Evolutionary conservation across 75 land plant species (phyloP), one percentile per base, ranked within the genome.

Genomic region (Picea glauca): DNA sequence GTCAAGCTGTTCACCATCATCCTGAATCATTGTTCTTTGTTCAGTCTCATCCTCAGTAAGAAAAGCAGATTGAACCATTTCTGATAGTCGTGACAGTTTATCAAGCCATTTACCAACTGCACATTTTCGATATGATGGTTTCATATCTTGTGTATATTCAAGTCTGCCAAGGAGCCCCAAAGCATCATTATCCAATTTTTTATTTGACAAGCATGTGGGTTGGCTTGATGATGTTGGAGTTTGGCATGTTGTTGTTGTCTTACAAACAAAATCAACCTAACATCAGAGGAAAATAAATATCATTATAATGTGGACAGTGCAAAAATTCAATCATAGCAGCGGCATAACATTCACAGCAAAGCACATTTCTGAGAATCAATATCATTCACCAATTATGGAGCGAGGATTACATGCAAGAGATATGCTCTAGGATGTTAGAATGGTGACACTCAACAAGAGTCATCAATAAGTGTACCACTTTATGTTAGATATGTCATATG

Each of bases 61-160:
- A 35, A 94, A 70, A 76, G 99, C 97, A 72, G 97, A 87, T 40
- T 88, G 62, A 58, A 94, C 86, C 78, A 87, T 84, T 79, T 94
- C 92, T 20, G 86, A 96, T 50, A 96, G 83, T 23, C 97, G 87
- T 60, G 88, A 78, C 17, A 77, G 70, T 60, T 54, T 79, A 30
- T 84, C 74, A 70, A 56, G 40, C 77, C 78, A 75, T 32, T 62
- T 67, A 46, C 35, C 15, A 64, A 30, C 67, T 64, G 12, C 43
- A 40, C 43, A 40, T 40, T 2, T 31, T 30, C 32, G 35, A 64
- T 31, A 33, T 13, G 35, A 64, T 64, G 67, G 32, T 30, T 5
- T 64, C 15, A 31, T 64, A 64, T 3, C 67, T 33, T 64, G 67
- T 17, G 4, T 64, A 64, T 64, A 31, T 6, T 6, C 7, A 17